A percentile compares a stretch with the other conserved stretches of the same genome.
Conservation (phyloP, 2,329 filamentous ascomycete species). For the Alternaria tenuissima region DNA sequence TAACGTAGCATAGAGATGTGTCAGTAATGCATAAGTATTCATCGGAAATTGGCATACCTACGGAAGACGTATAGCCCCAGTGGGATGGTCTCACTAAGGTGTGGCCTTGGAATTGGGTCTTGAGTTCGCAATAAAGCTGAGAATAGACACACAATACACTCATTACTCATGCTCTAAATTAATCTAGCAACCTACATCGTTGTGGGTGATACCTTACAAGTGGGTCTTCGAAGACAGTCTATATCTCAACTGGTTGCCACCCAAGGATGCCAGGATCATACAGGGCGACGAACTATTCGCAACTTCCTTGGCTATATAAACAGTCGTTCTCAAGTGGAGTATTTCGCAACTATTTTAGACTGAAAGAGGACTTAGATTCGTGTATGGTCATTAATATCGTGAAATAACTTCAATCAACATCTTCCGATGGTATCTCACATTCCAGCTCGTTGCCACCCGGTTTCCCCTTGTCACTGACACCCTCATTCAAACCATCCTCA, state of each 20-base stretch:
- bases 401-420: constrained; percentile 5
- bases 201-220: too few relatives aligned
- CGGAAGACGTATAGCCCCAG: background rate
- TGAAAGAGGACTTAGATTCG: background rate
- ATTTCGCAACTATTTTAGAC: background rate
- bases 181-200: background rate
- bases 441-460: background rate
- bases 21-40: background rate
- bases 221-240: too few relatives aligned
- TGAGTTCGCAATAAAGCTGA: too few relatives aligned
- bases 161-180: background rate
- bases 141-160: background rate
- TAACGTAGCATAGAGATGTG: background rate
- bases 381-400: background rate
- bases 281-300: background rate
- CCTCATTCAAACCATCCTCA: background rate
- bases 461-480: background rate
- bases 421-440: constrained; percentile 6
- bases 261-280: background rate
- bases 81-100: background rate
- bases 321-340: background rate
- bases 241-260: too few relatives aligned
- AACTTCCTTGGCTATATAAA: background rate
- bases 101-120: background rate
- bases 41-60: background rate